Conservation (phyloP, 345 rosid genomes). For the Rhodomyrtus tomentosa region DNA sequence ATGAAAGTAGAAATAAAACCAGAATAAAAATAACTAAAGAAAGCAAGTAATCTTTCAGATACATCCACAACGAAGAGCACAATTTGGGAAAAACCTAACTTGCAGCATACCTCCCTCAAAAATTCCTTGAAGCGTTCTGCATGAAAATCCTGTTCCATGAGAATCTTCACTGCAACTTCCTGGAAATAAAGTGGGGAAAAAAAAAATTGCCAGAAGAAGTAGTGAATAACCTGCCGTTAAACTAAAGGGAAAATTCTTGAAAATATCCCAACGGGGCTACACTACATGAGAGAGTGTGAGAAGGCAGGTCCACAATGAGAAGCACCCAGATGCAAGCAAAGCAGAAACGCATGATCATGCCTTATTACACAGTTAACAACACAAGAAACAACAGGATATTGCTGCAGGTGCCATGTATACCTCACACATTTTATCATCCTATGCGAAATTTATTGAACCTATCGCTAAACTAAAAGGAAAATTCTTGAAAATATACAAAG, state of each 20-base stretch:
- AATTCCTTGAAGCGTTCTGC: slow-evolving; percentile 83
- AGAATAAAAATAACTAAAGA: neutral
- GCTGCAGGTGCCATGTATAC: neutral
- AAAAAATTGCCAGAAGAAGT: neutral
- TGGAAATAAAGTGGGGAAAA: slow-evolving; percentile 20
- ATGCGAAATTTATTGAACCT: neutral
- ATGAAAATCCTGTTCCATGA: slow-evolving; percentile 97
- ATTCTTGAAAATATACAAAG: neutral
- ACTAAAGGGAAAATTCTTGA: neutral
- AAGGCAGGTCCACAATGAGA: neutral
- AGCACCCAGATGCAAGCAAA: neutral
- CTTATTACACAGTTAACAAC: neutral
- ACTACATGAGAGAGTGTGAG: neutral
- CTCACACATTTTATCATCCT: neutral
- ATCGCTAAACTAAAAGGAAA: neutral
- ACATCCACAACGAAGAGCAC: neutral
- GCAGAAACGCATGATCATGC: neutral
- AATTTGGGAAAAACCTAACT: neutral
- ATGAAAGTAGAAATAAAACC: neutral
- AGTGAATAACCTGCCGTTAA: neutral
- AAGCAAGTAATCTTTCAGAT: neutral
- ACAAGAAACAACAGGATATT: neutral
- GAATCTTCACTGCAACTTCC: slow-evolving; percentile 99
- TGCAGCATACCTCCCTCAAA: slow-evolving; percentile 73
- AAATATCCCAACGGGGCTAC: neutral